phyloP scores from a whole-genome alignment of 2,329 filamentous ascomycete genomes.

The Pseudogymnoascus sp. region DNA sequence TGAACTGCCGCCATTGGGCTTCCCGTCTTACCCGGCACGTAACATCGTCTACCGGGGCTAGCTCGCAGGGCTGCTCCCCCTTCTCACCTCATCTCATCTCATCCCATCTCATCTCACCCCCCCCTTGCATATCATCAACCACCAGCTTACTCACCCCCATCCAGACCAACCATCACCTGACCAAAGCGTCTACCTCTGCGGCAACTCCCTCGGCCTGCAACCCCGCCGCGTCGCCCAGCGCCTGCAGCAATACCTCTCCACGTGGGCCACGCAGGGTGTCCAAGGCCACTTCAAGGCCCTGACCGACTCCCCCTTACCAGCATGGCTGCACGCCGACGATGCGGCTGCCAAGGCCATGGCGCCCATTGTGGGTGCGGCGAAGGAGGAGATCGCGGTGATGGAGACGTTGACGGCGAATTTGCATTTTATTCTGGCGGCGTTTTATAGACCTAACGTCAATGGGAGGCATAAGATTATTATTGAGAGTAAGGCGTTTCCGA shows the following conservation, averaged over 20 bases:
- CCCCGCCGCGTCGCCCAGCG: constrained; percentile 56
- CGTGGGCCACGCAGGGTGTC: constrained; percentile 70
- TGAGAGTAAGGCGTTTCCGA: constrained; percentile 73
- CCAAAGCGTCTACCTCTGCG: constrained; percentile 60
- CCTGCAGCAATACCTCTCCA: constrained; percentile 59
- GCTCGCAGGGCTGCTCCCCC: background rate
- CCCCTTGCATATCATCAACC: background rate
- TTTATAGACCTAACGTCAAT: constrained; percentile 58
- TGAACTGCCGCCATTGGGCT: no score
- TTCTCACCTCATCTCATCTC: background rate
- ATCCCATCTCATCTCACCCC: background rate
- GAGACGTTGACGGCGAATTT: constrained; percentile 70
- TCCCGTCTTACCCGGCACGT: background rate
- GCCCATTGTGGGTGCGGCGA: constrained; percentile 59
- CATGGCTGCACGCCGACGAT: constrained; percentile 66
- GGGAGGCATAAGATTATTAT: constrained; percentile 64
- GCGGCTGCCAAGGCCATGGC: constrained; percentile 57
- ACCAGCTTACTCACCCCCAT: background rate
- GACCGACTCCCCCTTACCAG: constrained; percentile 49
- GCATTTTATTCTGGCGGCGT: constrained; percentile 69
- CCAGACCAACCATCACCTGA: constrained; percentile 17
- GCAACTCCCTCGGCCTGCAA: constrained; percentile 71
- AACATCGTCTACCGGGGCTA: background rate
- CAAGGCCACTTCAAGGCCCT: constrained; percentile 65
- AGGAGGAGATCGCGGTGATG: constrained; percentile 69